phyloP scores from a whole-genome alignment of 1,284 basidiomycete genomes.

The Ceratobasidium sp. region DNA sequence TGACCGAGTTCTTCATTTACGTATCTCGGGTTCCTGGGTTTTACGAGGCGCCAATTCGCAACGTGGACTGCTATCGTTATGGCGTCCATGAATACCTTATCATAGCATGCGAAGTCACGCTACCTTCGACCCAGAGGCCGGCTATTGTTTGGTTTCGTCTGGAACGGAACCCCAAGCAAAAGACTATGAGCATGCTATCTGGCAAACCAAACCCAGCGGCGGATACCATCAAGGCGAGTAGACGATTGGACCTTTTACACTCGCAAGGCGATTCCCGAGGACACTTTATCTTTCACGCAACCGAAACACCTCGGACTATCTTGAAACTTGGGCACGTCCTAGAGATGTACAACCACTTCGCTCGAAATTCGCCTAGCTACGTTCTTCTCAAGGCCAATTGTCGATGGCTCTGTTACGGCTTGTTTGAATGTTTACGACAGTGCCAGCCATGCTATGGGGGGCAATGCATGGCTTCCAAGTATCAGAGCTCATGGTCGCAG shows the following conservation, averaged over 20 bases:
- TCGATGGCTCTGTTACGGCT: slow-evolving; percentile 30
- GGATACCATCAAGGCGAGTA: slow-evolving; percentile 13
- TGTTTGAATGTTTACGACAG: slow-evolving; percentile 25
- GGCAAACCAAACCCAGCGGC: not conserved
- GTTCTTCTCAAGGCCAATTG: slow-evolving; percentile 10
- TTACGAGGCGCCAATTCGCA: slow-evolving; percentile 8
- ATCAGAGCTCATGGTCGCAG: not conserved
- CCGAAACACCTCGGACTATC: slow-evolving; percentile 1
- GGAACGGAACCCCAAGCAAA: slow-evolving; percentile 7
- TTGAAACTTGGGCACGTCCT: slow-evolving; percentile 8
- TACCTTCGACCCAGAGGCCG: slow-evolving; percentile 1
- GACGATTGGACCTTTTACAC: not conserved
- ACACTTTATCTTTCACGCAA: not conserved
- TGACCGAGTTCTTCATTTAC: not conserved
- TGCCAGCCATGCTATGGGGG: slow-evolving; percentile 28
- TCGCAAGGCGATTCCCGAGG: not conserved
- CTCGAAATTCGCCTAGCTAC: not conserved
- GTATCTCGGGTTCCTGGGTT: slow-evolving; percentile 3
- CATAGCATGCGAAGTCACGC: slow-evolving; percentile 6
- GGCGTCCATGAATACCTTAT: slow-evolving; percentile 35
- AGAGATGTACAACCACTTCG: slow-evolving; percentile 21
- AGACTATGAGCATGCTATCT: not conserved
- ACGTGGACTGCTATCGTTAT: not conserved
- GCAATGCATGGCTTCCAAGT: not conserved
- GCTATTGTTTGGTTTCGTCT: slow-evolving; percentile 20